Base-by-base conservation (phyloP, 2,329 filamentous ascomycete genomes). In the Aspergillus cejpii region DNA sequence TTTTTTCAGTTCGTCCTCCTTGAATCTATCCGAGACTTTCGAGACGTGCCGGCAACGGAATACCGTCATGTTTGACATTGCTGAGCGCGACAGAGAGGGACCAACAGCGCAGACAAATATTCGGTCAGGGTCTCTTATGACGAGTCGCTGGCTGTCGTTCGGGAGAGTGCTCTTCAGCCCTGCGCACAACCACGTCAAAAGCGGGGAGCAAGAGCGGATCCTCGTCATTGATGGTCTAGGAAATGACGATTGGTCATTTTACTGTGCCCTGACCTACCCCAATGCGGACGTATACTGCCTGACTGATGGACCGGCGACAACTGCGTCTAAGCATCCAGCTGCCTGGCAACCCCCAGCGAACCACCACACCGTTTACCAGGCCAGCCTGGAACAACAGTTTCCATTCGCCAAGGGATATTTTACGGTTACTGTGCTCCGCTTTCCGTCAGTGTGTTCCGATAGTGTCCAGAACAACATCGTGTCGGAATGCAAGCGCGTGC, bases 171-270 rank as follows among this genome's bases (percentile, higher is more conserved):
- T 75, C 2, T 74, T 75, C 54, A 74, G 71, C 31, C 72, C 72
- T 10, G 72, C 70, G 7, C 70, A 74, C 49, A 69, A 68, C 24
- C 70, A 71, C 39, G 63, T 74, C 24, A 63, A 67, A 31, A 51
- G 59, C 5, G 59, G 62, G 17, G 62, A 66, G 5, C 65, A 70
- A 41, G 65, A 68, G 17, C 64, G 69, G 34, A 70, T 74, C 15
- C 62, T 75, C 26, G 69, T 75, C 19, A 67, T 75, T 37, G 72
- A 75, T 49, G 72, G 72, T 10, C 59, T 75, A 14, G 72, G 71
- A n/a, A 74, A 74, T 42, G 71, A 74, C 43, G 72, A 75, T 46
- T 75, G 72, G 72, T 74, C 72, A 6, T 74, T 73, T 51, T 74
- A 75, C 51, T 74, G 72, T 53, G 69, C 72, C 11, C 58, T 74